Percentiles rank a stretch among this genome's conserved stretches.
phyloP scores from a whole-genome alignment of 2,329 filamentous ascomycete species.

The Neobulgaria alba region DNA sequence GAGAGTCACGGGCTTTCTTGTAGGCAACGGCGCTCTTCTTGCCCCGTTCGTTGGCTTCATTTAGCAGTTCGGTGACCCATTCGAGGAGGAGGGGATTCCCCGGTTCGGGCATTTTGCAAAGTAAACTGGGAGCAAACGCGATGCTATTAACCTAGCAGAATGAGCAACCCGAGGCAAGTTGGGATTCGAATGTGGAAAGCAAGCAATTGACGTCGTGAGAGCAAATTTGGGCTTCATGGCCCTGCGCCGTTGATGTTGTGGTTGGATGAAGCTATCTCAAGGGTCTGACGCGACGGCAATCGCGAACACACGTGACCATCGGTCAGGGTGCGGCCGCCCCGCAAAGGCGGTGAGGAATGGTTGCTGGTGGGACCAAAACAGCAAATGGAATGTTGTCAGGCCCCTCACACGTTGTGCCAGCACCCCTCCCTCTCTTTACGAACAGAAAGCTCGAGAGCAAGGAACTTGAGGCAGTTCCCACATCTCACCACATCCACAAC shows the following conservation, averaged over 20 bases:
- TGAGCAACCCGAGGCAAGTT: neutral
- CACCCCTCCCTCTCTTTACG: too few relatives aligned
- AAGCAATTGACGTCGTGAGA: neutral
- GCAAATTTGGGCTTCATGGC: neutral
- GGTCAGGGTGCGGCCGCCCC: too few relatives aligned
- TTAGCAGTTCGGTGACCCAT: conserved; percentile 73
- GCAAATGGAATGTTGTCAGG: too few relatives aligned
- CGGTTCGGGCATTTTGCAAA: conserved; percentile 18
- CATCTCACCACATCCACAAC: too few relatives aligned
- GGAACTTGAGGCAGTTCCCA: too few relatives aligned
- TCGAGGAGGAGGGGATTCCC: conserved; percentile 60
- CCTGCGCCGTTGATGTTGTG: too few relatives aligned
- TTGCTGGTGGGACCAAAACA: too few relatives aligned
- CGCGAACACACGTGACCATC: conserved; percentile 1
- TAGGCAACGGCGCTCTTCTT: conserved; percentile 65
- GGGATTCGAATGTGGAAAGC: neutral
- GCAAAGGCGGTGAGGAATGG: too few relatives aligned
- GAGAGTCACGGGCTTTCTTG: conserved; percentile 66
- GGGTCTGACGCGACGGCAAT: neutral
- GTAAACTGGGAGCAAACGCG: neutral
- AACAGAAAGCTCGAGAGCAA: too few relatives aligned
- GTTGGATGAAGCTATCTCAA: neutral
- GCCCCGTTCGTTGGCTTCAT: conserved; percentile 58
- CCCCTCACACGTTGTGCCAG: too few relatives aligned
- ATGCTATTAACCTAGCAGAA: neutral